Conservation (phyloP, 163 green algal species). For the Trebouxia gelatinosa region DNA sequence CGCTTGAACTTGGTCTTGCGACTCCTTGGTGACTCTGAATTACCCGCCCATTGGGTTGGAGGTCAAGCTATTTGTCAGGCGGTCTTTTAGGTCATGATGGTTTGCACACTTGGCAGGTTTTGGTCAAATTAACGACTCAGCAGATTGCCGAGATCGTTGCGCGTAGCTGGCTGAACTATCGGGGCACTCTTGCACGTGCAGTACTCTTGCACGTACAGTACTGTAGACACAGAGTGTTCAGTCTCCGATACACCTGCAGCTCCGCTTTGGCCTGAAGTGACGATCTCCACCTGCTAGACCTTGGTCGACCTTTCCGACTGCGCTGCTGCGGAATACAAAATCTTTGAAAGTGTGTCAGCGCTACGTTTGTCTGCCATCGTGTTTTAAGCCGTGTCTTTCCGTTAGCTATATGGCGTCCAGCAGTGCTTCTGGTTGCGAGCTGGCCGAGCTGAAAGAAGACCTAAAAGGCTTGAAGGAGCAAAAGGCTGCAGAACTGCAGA, state of each 20-base stretch:
- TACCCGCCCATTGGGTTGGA: neutral
- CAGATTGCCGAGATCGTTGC: neutral
- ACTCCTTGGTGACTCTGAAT: no score
- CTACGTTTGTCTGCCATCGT: no score
- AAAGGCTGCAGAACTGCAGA: no score
- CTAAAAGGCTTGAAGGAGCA: neutral
- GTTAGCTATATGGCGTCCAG: neutral
- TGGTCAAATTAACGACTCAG: slow-evolving; percentile 1
- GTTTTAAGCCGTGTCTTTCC: no score
- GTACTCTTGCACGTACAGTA: no score
- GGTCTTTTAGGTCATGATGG: neutral
- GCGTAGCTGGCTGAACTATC: neutral
- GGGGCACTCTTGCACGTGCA: no score
- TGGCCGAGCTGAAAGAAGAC: neutral
- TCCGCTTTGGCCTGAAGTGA: no score
- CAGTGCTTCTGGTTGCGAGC: neutral
- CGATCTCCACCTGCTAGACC: neutral
- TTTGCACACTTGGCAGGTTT: neutral
- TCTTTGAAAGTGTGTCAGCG: neutral
- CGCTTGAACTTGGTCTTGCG: no score
- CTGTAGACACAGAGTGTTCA: no score
- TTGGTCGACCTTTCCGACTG: neutral
- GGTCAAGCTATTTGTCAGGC: neutral
- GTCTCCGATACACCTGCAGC: no score
- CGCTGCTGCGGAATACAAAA: neutral